Evolutionary conservation across 2,329 filamentous ascomycete species (phyloP).

Genomic region (Aspergillus bombycis): DNA sequence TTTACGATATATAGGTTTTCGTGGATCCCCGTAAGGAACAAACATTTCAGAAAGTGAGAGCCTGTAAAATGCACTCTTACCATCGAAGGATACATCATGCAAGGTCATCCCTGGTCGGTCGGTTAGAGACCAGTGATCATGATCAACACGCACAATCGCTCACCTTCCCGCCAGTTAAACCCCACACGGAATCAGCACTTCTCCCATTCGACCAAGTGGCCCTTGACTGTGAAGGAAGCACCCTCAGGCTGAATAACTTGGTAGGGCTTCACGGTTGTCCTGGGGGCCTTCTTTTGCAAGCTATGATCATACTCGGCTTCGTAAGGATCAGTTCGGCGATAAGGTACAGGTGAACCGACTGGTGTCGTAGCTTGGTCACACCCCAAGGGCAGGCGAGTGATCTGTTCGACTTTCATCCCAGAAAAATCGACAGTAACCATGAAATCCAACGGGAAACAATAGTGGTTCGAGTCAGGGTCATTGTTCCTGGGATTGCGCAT

Average conservation of each 20-base stretch:
- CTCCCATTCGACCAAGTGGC: constrained; percentile 42
- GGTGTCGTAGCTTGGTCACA: too few species aligned
- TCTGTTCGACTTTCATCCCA: too few species aligned
- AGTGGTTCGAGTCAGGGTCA: too few species aligned
- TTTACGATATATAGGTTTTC: too few species aligned
- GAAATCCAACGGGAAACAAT: too few species aligned
- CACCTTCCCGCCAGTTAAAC: constrained; percentile 49
- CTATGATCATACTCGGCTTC: constrained; percentile 39
- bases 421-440: too few species aligned
- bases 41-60: constrained; percentile 49
- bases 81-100: constrained; percentile 45
- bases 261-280: constrained; percentile 40
- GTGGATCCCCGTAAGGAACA: too few species aligned
- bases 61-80: constrained; percentile 45
- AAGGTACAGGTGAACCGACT: not conserved
- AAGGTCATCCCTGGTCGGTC: constrained; percentile 34
- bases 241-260: constrained; percentile 42
- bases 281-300: constrained; percentile 27
- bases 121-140: too few species aligned
- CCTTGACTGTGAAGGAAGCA: constrained; percentile 27
- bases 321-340: not conserved
- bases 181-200: constrained; percentile 49
- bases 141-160: not conserved
- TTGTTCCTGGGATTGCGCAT: too few species aligned
- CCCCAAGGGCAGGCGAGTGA: too few species aligned